Evolutionary conservation across 2,329 filamentous ascomycete species (phyloP).

Genomic region (Fusarium floridanum): DNA sequence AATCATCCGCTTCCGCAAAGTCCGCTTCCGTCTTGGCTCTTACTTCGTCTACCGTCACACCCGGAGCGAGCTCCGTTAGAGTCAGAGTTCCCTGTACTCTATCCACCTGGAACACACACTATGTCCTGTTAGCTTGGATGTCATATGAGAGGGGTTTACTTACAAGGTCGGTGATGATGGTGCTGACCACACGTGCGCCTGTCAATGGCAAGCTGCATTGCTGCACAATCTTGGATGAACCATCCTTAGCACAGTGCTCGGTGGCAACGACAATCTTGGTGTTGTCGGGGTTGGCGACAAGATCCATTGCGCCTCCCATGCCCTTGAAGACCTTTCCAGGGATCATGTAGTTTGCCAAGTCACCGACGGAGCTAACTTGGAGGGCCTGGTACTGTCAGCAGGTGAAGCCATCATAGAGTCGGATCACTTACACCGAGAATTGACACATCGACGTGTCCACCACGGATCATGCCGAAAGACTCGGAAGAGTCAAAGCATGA

Average conservation of each 20-base stretch:
- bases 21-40: slow-evolving; percentile 77
- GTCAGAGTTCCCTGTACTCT: slow-evolving; percentile 71
- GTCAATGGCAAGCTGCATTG: slow-evolving; percentile 75
- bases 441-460: slow-evolving; percentile 85
- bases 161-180: slow-evolving; percentile 80
- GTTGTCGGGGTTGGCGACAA: slow-evolving; percentile 77
- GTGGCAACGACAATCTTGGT: slow-evolving; percentile 81
- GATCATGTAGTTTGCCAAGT: slow-evolving; percentile 92
- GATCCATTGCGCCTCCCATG: slow-evolving; percentile 84
- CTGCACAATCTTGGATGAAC: slow-evolving; percentile 75
- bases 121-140: slow-evolving; percentile 15
- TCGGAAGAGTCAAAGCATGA: slow-evolving; percentile 84
- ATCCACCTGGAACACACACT: slow-evolving; percentile 80
- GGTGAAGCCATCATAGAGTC: not conserved
- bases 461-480: slow-evolving; percentile 89
- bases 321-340: slow-evolving; percentile 90
- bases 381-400: slow-evolving; percentile 63
- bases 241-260: slow-evolving; percentile 78
- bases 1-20: slow-evolving; percentile 71
- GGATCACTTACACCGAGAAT: slow-evolving; percentile 73
- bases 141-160: slow-evolving; percentile 44
- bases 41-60: slow-evolving; percentile 76
- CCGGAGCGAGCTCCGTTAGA: slow-evolving; percentile 78
- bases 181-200: slow-evolving; percentile 75
- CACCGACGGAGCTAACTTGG: slow-evolving; percentile 82